Evolutionary conservation across 192 early-diverging fungal species (phyloP).

Genomic region (Coemansia sp.): DNA sequence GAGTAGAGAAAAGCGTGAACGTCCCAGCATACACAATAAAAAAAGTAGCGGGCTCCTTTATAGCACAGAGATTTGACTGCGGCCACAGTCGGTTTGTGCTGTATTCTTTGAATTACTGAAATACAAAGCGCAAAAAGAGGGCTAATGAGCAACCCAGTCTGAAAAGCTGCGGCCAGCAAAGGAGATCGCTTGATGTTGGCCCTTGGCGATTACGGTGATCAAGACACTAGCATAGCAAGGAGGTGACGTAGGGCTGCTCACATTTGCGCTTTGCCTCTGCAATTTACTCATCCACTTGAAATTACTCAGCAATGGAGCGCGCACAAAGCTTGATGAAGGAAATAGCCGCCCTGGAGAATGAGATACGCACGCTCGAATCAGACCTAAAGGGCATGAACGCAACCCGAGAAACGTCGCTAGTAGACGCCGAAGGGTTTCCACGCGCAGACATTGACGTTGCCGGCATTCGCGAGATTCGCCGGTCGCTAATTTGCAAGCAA

Average conservation of each 20-base stretch:
- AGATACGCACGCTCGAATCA: constrained; percentile 28
- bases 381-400: constrained; percentile 43
- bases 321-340: constrained; percentile 29
- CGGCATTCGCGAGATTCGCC: constrained; percentile 55
- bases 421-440: constrained; percentile 65
- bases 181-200: background rate
- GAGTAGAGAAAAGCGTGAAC: background rate
- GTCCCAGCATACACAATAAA: background rate
- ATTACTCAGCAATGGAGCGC: constrained; percentile 21
- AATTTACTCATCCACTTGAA: background rate
- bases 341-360: constrained; percentile 32
- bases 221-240: background rate
- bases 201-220: background rate
- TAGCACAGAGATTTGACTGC: background rate
- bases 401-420: constrained; percentile 55
- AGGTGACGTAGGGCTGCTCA: background rate
- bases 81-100: background rate
- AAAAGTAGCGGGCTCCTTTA: background rate
- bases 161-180: background rate
- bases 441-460: constrained; percentile 68
- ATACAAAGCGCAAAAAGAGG: background rate
- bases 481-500: constrained; percentile 52
- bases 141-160: no score
- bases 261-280: background rate
- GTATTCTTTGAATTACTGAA: background rate